These are phyloP conservation scores for Thalia dealbata DNA, from an alignment of 176 grass and related monocot species.

Conservation along the genomic window DNA sequence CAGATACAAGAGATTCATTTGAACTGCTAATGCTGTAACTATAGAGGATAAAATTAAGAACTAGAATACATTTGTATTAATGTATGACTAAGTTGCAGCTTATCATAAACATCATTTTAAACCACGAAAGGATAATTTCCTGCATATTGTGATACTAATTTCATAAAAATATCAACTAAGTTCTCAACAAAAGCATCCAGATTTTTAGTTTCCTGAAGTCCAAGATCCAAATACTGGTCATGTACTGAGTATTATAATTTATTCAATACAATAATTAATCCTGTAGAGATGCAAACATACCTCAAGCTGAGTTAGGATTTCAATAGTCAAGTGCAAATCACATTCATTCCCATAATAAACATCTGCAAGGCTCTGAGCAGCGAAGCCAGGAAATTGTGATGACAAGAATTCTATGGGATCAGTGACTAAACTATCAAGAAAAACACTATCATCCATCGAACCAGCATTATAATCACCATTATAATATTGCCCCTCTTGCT, in stretches of 20 bases:
- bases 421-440: conserved; percentile 31
- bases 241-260: neutral
- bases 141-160: no score
- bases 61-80: neutral
- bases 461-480: conserved; percentile 32
- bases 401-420: conserved; percentile 64
- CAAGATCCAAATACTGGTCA: neutral
- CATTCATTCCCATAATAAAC: conserved; percentile 76
- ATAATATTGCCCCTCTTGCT: conserved; percentile 39
- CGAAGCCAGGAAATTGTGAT: conserved; percentile 87
- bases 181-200: no score
- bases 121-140: no score
- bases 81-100: no score
- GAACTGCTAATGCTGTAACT: neutral
- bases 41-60: neutral
- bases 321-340: conserved; percentile 75
- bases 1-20: neutral
- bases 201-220: neutral
- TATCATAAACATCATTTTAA: no score
- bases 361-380: conserved; percentile 71
- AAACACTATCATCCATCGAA: conserved; percentile 51
- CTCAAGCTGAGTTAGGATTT: conserved; percentile 87
- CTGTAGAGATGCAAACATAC: conserved; percentile 27
- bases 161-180: no score
- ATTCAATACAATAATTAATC: neutral